These are phyloP conservation scores for Calonectria leucothoes DNA, from an alignment of 2,329 filamentous ascomycete genomes.

Conservation along the genomic window DNA sequence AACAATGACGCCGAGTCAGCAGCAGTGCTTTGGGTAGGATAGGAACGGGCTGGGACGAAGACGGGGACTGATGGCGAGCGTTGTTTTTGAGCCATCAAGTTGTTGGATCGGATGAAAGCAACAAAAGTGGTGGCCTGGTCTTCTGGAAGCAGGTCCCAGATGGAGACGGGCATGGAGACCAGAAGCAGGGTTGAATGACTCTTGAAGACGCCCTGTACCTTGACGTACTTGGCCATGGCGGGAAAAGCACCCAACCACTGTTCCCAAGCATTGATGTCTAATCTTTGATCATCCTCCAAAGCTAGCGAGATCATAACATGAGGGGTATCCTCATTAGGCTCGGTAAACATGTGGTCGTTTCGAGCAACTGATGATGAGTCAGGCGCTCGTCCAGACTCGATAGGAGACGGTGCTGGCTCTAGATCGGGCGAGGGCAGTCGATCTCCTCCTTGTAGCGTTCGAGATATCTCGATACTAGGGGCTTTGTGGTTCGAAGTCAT, in stretches of 20 bases:
- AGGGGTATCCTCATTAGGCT: slow-evolving; percentile 66
- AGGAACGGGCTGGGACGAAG: slow-evolving; percentile 36
- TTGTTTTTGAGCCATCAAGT: slow-evolving; percentile 54
- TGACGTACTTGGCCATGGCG: slow-evolving; percentile 68
- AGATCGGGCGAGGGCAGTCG: slow-evolving; percentile 37
- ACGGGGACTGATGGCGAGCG: slow-evolving; percentile 35
- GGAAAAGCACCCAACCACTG: slow-evolving; percentile 68
- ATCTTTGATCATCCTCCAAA: slow-evolving; percentile 66
- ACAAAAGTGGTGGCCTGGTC: slow-evolving; percentile 68
- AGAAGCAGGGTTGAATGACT: slow-evolving; percentile 70
- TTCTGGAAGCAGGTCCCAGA: slow-evolving; percentile 71
- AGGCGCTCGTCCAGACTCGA: slow-evolving; percentile 41
- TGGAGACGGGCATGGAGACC: slow-evolving; percentile 67
- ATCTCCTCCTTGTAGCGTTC: slow-evolving; percentile 43
- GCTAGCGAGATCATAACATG: slow-evolving; percentile 72
- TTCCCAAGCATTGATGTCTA: slow-evolving; percentile 70
- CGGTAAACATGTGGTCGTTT: slow-evolving; percentile 47
- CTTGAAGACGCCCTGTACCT: slow-evolving; percentile 71
- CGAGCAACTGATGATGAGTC: slow-evolving; percentile 36
- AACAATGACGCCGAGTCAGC: slow-evolving; percentile 44
- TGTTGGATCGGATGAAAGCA: slow-evolving; percentile 69
- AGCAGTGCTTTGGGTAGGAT: slow-evolving; percentile 31
- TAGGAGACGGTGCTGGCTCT: slow-evolving; percentile 29
- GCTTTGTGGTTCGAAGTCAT: slow-evolving; percentile 71
- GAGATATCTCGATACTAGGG: slow-evolving; percentile 67